Percentiles rank a stretch among this genome's conserved stretches.
Evolutionary conservation across 352 stramenopile species (phyloP).

Genomic region (Phytophthora chlamydospora): DNA sequence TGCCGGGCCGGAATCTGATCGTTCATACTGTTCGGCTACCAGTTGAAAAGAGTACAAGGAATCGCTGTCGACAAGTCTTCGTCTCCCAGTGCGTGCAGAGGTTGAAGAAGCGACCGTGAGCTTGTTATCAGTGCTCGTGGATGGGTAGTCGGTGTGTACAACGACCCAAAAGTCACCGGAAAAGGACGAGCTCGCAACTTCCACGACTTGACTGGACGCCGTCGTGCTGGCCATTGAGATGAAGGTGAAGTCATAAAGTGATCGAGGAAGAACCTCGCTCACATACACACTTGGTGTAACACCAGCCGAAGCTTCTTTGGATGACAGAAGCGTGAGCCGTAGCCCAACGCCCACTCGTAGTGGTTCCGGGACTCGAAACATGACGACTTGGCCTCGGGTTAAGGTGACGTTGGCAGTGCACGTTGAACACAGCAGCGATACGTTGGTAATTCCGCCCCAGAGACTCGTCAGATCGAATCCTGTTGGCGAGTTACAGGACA

Average conservation of each 20-base stretch:
- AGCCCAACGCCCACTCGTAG: conserved; percentile 59
- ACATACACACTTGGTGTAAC: conserved; percentile 68
- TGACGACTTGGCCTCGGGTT: conserved; percentile 49
- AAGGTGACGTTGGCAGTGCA: conserved; percentile 57
- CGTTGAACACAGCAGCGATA: conserved; percentile 58
- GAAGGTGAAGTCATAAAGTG: conserved; percentile 75
- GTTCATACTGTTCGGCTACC: conserved; percentile 46
- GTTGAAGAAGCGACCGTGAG: conserved; percentile 21
- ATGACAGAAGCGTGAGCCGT: conserved; percentile 31
- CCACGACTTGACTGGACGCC: conserved; percentile 39
- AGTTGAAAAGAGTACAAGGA: conserved; percentile 42
- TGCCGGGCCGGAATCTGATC: conserved; percentile 10
- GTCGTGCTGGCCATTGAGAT: conserved; percentile 47
- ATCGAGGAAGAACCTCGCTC: conserved; percentile 69
- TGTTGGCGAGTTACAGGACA: conserved; percentile 65
- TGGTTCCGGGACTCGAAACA: conserved; percentile 74
- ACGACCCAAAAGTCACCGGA: conserved; percentile 77
- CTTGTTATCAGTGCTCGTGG: conserved; percentile 14
- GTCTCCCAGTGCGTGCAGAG: conserved; percentile 3
- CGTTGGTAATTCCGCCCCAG: conserved; percentile 58
- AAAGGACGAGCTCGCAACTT: conserved; percentile 57
- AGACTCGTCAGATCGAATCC: conserved; percentile 63
- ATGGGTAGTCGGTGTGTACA: conserved; percentile 68
- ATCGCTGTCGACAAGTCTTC: background rate
- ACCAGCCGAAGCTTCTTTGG: conserved; percentile 13